phyloP scores from a whole-genome alignment of 352 stramenopile genomes.

The Peronosclerospora sorghi region DNA sequence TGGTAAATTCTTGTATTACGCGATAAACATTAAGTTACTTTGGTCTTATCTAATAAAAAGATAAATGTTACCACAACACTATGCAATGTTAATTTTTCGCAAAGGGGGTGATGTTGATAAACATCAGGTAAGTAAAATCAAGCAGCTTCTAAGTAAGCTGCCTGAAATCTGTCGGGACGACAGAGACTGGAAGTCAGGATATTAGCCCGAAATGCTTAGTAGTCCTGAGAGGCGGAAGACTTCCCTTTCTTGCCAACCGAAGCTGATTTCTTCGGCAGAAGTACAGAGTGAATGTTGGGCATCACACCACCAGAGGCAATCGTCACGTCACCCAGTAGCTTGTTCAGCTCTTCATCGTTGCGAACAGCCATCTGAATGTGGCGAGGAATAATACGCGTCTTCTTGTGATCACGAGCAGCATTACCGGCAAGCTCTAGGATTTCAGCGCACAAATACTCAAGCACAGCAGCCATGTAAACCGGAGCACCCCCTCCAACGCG shows the following conservation, averaged over 20 bases:
- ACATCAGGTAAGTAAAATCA: constrained; percentile 21
- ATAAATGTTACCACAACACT: no score
- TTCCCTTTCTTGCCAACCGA: constrained; percentile 42
- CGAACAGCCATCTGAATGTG: constrained; percentile 93
- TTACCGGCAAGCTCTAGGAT: constrained; percentile 93
- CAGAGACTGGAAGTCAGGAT: not conserved
- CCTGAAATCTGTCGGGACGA: not conserved
- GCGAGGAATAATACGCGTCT: constrained; percentile 91
- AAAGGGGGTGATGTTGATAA: constrained; percentile 37
- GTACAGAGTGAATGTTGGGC: constrained; percentile 92
- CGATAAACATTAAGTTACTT: no score
- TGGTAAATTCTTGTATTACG: no score
- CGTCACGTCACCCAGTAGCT: constrained; percentile 89
- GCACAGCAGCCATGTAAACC: constrained; percentile 92
- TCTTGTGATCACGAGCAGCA: constrained; percentile 94
- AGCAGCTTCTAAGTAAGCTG: not conserved
- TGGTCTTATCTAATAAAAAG: no score
- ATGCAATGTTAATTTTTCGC: no score
- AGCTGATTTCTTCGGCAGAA: constrained; percentile 80
- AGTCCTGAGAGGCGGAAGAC: constrained; percentile 42
- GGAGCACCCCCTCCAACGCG: constrained; percentile 87
- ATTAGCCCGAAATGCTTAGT: constrained; percentile 17
- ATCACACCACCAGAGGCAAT: constrained; percentile 93
- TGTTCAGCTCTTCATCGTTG: constrained; percentile 93
- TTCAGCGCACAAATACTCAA: constrained; percentile 92